A percentile compares a stretch with the other conserved stretches of the same genome.
phyloP scores from a whole-genome alignment of 2,329 filamentous ascomycete genomes.

The Didymella glomerata region DNA sequence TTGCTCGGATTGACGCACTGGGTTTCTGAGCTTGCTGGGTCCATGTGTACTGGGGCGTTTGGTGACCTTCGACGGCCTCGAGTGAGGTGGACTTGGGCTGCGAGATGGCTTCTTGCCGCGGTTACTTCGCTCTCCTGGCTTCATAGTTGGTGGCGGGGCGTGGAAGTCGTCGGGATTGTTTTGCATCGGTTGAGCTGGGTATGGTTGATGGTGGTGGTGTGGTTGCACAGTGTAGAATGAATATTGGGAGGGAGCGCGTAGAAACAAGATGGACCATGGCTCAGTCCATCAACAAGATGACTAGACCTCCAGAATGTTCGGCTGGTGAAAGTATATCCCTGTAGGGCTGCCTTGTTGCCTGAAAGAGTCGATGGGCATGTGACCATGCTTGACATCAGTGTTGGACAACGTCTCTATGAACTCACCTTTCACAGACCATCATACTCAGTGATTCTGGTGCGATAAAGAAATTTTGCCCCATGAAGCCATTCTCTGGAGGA shows the following conservation, averaged over 20 bases:
- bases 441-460: too few species aligned
- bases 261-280: not conserved
- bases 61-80: not conserved
- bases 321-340: too few species aligned
- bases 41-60: not conserved
- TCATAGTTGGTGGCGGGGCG: not conserved
- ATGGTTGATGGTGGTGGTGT: not conserved
- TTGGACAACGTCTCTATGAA: too few species aligned
- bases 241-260: not conserved
- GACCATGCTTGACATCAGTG: too few species aligned
- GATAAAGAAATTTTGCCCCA: too few species aligned
- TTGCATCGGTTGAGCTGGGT: not conserved
- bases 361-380: too few species aligned
- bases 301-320: too few species aligned
- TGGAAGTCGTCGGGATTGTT: not conserved
- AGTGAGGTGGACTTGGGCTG: not conserved
- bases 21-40: not conserved
- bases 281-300: not conserved
- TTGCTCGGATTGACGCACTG: not conserved
- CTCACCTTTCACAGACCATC: too few species aligned
- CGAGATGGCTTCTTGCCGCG: not conserved
- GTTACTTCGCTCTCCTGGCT: not conserved
- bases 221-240: too few species aligned
- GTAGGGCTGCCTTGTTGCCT: too few species aligned
- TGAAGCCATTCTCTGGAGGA: too few species aligned